Evolutionary conservation across 1,139 yeast genomes (phyloP).

Genomic region (Saccharomyces hybrid): DNA sequence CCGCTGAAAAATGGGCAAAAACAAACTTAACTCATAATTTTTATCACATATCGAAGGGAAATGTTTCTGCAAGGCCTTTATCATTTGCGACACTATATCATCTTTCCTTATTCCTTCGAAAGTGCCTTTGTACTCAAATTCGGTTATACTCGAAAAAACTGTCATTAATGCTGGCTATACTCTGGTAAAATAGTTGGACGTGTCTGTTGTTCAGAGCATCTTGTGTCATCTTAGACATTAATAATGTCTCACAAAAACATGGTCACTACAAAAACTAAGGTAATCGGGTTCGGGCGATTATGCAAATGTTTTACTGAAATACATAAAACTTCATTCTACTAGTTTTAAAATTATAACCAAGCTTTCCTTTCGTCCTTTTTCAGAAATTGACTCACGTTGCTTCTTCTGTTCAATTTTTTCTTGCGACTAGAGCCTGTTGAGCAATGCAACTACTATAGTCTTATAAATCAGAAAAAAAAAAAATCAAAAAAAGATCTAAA

Average conservation of each 20-base stretch:
- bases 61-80: constrained; percentile 84
- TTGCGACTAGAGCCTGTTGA: too few species aligned
- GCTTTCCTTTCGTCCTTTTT: too few species aligned
- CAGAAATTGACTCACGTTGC: too few species aligned
- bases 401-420: too few species aligned
- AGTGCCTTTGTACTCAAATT: constrained; percentile 45
- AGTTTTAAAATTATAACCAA: too few species aligned
- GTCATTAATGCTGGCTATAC: not conserved
- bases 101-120: constrained; percentile 86
- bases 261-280: not conserved
- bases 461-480: too few species aligned
- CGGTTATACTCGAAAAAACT: not conserved
- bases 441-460: too few species aligned
- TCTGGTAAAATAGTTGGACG: not conserved
- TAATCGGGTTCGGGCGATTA: too few species aligned
- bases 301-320: too few species aligned
- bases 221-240: not conserved
- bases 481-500: too few species aligned
- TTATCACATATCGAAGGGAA: constrained; percentile 66
- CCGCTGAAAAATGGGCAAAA: constrained; percentile 88
- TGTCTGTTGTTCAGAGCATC: not conserved
- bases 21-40: constrained; percentile 82
- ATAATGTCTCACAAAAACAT: not conserved
- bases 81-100: constrained; percentile 94
- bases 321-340: too few species aligned